phyloP scores from a whole-genome alignment of 208 protist species.

The Leishmania amazonensis region DNA sequence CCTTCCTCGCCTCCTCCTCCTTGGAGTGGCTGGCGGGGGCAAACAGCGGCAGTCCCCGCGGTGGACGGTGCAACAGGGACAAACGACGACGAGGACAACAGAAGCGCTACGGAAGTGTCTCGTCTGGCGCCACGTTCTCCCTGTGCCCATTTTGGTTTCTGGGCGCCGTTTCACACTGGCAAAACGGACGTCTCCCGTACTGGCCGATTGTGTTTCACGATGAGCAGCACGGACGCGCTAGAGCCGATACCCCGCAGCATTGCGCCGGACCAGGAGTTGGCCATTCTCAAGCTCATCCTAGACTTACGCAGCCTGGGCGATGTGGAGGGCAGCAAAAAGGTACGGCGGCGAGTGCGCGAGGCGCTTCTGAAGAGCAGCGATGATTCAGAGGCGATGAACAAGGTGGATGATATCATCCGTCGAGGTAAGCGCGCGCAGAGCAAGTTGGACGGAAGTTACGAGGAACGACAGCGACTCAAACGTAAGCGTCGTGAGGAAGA shows the following conservation, averaged over 20 bases:
- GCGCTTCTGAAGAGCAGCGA: slow-evolving; percentile 44
- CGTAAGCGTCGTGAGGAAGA: slow-evolving; percentile 44
- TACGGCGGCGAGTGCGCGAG: slow-evolving; percentile 57
- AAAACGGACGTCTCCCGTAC: not conserved
- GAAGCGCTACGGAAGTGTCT: not conserved
- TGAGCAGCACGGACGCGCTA: slow-evolving; percentile 6
- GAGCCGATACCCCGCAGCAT: slow-evolving; percentile 30
- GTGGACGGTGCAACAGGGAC: not conserved
- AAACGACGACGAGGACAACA: not conserved
- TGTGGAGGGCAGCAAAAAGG: slow-evolving; percentile 49
- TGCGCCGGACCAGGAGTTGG: slow-evolving; percentile 60
- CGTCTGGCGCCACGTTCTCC: not conserved
- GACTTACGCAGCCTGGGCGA: slow-evolving; percentile 55
- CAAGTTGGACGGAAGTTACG: slow-evolving; percentile 72
- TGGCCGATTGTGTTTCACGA: not conserved
- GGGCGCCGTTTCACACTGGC: not conserved
- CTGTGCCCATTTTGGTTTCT: not conserved
- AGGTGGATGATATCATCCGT: slow-evolving; percentile 56
- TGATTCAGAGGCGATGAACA: slow-evolving; percentile 43
- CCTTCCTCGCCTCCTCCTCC: not conserved
- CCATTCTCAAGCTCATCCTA: slow-evolving; percentile 63
- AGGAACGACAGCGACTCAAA: slow-evolving; percentile 53
- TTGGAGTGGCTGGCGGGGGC: not conserved
- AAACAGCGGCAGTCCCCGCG: not conserved
- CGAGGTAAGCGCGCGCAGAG: slow-evolving; percentile 44